Percentiles rank a stretch among this genome's conserved stretches.
These are phyloP conservation scores for Kalmusia sp. DNA, from an alignment of 2,329 filamentous ascomycete species.

Conservation along the genomic window DNA sequence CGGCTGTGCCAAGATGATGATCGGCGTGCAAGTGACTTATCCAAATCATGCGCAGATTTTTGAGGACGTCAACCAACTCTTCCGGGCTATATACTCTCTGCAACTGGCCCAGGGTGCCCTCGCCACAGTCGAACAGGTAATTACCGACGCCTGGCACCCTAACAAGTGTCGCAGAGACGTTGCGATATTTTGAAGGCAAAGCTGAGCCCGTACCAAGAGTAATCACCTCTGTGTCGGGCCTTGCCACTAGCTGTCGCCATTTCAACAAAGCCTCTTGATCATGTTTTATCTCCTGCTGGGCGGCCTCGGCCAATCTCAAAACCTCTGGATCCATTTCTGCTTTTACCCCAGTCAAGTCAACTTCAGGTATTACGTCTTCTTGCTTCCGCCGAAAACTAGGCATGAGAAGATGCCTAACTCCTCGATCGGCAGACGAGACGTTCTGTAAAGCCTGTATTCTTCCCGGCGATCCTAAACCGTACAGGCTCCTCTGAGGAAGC, in stretches of 20 bases:
- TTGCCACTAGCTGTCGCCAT: conserved; percentile 72
- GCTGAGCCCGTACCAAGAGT: conserved; percentile 92
- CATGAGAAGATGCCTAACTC: conserved; percentile 54
- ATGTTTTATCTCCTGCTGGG: conserved; percentile 44
- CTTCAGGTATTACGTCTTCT: conserved; percentile 35
- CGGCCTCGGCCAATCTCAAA: conserved; percentile 59
- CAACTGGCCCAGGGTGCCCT: conserved; percentile 89
- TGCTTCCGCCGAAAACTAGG: conserved; percentile 51
- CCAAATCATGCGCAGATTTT: conserved; percentile 81
- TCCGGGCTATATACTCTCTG: conserved; percentile 72
- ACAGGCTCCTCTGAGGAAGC: conserved; percentile 46
- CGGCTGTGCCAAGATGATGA: conserved; percentile 87
- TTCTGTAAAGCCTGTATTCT: conserved; percentile 24
- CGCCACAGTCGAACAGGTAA: conserved; percentile 90
- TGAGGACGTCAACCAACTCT: conserved; percentile 74
- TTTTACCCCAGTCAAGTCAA: conserved; percentile 57
- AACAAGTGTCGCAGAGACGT: conserved; percentile 88
- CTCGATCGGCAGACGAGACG: conserved; percentile 46
- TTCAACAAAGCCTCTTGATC: conserved; percentile 56
- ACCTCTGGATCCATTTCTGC: conserved; percentile 56
- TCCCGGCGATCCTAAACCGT: conserved; percentile 10
- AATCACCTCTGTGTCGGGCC: conserved; percentile 80
- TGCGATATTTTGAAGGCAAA: conserved; percentile 89
- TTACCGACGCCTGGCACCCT: conserved; percentile 85
- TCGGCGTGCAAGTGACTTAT: conserved; percentile 97